Conservation (phyloP, 306 rosid species). For the Glycine tomentella region DNA sequence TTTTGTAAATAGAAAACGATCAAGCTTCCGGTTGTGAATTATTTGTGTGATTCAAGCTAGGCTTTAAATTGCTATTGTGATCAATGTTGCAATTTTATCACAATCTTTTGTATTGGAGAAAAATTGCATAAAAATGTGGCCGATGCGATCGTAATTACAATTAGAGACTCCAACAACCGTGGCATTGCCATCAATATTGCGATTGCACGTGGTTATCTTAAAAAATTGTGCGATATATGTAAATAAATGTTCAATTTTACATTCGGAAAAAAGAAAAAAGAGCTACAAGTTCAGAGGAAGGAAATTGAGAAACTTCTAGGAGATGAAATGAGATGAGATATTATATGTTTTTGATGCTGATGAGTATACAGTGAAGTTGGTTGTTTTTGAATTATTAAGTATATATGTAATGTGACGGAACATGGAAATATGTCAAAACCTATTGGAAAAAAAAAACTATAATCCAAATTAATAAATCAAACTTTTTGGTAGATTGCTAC, state of each 20-base stretch:
- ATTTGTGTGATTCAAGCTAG: not conserved
- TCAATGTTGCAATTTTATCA: not conserved
- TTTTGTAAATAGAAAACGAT: slow-evolving; percentile 45
- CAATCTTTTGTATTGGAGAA: not conserved
- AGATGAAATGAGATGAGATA: not conserved
- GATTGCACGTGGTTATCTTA: not conserved
- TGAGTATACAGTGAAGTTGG: slow-evolving; percentile 55
- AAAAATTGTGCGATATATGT: not conserved
- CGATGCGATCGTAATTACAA: not conserved
- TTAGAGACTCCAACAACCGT: not conserved
- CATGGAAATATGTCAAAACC: not conserved
- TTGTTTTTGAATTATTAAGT: slow-evolving; percentile 34
- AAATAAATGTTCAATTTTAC: slow-evolving; percentile 31
- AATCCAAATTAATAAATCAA: slow-evolving; percentile 34
- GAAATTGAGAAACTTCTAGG: slow-evolving; percentile 14
- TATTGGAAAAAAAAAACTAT: not conserved
- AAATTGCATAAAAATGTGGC: not conserved
- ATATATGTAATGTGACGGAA: slow-evolving; percentile 29
- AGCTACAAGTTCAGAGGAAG: not conserved
- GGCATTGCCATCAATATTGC: not conserved
- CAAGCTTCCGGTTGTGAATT: slow-evolving; percentile 55
- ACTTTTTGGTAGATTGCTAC: slow-evolving; percentile 15
- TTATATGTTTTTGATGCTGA: slow-evolving; percentile 45
- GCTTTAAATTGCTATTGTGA: not conserved
- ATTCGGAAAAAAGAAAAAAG: not conserved